These are phyloP conservation scores for Cyclotella choctawhatcheeana DNA, from an alignment of 108 stramenopile genomes.

Conservation along the genomic window DNA sequence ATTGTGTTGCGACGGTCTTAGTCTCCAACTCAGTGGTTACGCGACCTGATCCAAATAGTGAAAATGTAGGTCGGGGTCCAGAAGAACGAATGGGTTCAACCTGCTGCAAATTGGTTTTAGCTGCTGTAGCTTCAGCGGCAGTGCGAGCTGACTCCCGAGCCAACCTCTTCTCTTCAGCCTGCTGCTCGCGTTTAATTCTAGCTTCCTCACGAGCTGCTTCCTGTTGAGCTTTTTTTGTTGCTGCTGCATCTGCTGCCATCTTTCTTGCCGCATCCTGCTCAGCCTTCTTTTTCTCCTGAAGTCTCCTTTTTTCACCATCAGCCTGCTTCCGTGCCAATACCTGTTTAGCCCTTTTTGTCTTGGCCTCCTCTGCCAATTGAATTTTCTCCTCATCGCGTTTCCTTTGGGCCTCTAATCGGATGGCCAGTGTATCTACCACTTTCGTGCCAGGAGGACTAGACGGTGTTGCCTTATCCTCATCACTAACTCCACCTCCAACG, in stretches of 20 bases:
- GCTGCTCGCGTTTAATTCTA: slow-evolving; percentile 4
- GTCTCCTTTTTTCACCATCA: slow-evolving; percentile 25
- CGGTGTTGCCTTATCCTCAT: slow-evolving; percentile 1
- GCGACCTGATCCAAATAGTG: slow-evolving; percentile 13
- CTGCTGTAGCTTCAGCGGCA: slow-evolving; percentile 1
- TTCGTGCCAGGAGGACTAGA: background rate
- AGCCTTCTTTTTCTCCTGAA: slow-evolving; percentile 21
- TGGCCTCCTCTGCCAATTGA: slow-evolving; percentile 25
- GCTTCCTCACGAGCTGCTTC: slow-evolving; percentile 32
- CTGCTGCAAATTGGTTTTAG: background rate
- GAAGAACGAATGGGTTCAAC: background rate
- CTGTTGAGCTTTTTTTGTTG: slow-evolving; percentile 23
- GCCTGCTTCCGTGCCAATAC: slow-evolving; percentile 26
- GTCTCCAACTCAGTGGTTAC: background rate
- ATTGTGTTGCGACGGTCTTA: background rate
- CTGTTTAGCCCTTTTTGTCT: slow-evolving; percentile 16
- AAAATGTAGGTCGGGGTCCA: slow-evolving; percentile 14
- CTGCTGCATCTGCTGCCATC: slow-evolving; percentile 1
- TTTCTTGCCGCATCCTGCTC: slow-evolving; percentile 17
- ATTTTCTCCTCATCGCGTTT: slow-evolving; percentile 16
- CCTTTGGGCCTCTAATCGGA: slow-evolving; percentile 7
- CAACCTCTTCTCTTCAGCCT: slow-evolving; percentile 11
- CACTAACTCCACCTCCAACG: slow-evolving; percentile 12
- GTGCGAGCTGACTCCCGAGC: slow-evolving; percentile 18
- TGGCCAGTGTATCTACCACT: slow-evolving; percentile 17